Evolutionary conservation across 2,329 filamentous ascomycete genomes (phyloP).

Genomic region (Colletotrichum agaves): DNA sequence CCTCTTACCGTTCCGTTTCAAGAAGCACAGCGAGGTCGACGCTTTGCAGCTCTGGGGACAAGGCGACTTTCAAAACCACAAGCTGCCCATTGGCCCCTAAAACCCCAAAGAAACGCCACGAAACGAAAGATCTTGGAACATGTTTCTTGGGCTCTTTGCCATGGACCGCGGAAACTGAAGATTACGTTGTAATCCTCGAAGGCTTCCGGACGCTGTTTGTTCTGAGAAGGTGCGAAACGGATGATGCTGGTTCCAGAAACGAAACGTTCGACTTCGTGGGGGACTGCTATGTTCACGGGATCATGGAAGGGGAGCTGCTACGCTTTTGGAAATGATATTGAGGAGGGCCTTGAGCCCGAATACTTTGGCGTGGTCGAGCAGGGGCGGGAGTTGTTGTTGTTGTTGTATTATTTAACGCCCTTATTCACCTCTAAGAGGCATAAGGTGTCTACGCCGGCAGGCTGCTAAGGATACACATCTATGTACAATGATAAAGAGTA

Average conservation of each 20-base stretch:
- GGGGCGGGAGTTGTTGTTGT: slow-evolving; percentile 1
- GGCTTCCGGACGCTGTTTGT: slow-evolving; percentile 48
- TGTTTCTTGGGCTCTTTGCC: slow-evolving; percentile 10
- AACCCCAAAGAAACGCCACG: too few relatives aligned
- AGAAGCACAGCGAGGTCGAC: slow-evolving; percentile 21
- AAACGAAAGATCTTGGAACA: not conserved
- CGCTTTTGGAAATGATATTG: not conserved
- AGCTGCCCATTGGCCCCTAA: too few relatives aligned
- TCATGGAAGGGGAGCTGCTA: slow-evolving; percentile 16
- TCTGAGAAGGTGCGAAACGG: slow-evolving; percentile 39
- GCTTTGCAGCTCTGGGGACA: slow-evolving; percentile 12
- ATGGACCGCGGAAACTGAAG: slow-evolving; percentile 34
- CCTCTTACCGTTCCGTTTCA: slow-evolving; percentile 19
- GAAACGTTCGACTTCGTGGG: not conserved
- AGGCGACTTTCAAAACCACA: not conserved
- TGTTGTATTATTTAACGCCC: too few relatives aligned
- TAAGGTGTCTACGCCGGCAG: too few relatives aligned
- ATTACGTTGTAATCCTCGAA: slow-evolving; percentile 47
- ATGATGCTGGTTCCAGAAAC: rapidly evolving
- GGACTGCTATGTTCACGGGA: slow-evolving; percentile 15
- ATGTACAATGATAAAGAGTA: too few relatives aligned
- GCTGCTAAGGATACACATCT: too few relatives aligned
- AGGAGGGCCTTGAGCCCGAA: not conserved
- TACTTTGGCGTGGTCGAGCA: not conserved
- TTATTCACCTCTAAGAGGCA: too few relatives aligned